phyloP scores from a whole-genome alignment of 1,284 basidiomycete genomes.

The Ustilago bromivora region DNA sequence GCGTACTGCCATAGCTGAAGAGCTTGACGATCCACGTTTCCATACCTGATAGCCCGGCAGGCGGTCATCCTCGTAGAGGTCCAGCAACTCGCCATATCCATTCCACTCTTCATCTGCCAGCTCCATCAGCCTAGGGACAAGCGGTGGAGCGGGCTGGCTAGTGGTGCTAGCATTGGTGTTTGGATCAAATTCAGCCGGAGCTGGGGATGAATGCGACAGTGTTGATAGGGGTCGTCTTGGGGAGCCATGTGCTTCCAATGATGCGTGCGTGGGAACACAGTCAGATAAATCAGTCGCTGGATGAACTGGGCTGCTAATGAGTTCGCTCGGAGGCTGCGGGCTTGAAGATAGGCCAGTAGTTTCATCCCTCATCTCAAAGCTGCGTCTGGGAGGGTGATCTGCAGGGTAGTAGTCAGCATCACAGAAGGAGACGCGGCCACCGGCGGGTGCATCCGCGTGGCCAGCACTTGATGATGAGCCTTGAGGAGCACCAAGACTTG shows the following conservation, averaged over 20 bases:
- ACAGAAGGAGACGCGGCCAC: neutral
- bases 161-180: neutral
- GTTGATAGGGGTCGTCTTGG: neutral
- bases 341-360: neutral
- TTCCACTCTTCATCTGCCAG: neutral
- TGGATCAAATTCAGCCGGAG: neutral
- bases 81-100: slow-evolving; percentile 13
- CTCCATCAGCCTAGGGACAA: neutral
- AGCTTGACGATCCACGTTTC: neutral
- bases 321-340: neutral
- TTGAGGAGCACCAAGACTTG: neutral
- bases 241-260: neutral
- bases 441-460: neutral
- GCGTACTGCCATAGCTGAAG: slow-evolving; percentile 11
- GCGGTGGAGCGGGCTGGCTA: neutral
- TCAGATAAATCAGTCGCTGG: neutral
- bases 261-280: neutral
- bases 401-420: neutral
- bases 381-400: neutral
- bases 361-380: neutral
- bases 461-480: neutral
- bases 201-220: neutral
- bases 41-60: slow-evolving; percentile 37
- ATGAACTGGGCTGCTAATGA: neutral
- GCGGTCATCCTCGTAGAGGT: slow-evolving; percentile 29